These are phyloP conservation scores for Verticillium klebahnii DNA, from an alignment of 2,329 filamentous ascomycete species.

Conservation along the genomic window DNA sequence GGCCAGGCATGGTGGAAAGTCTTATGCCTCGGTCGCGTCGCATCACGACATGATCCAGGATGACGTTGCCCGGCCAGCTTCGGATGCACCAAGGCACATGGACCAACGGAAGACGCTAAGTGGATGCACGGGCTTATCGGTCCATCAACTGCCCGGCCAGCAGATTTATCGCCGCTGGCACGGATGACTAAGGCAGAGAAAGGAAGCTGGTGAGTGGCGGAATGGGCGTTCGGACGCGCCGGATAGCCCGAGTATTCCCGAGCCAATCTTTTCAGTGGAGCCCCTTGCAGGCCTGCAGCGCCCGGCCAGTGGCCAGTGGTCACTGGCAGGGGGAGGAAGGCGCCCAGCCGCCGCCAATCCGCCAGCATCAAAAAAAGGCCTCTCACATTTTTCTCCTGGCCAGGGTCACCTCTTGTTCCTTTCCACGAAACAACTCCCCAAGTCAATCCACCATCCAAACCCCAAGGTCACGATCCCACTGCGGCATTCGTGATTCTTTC, in stretches of 20 bases:
- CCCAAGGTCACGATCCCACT: conserved; percentile 11
- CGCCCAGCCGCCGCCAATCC: not conserved
- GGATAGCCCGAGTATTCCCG: conserved; percentile 14
- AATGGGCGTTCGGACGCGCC: not conserved
- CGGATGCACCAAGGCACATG: conserved; percentile 8
- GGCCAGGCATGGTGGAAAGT: not conserved
- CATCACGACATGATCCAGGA: not conserved
- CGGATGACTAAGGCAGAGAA: not conserved
- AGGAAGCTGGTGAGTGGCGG: not conserved
- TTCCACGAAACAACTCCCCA: conserved; percentile 3
- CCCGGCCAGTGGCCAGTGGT: not conserved
- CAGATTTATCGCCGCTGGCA: not conserved
- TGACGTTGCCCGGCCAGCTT: not conserved
- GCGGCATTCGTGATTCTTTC: conserved; percentile 11
- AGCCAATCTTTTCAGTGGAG: conserved; percentile 8
- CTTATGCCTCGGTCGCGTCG: not conserved
- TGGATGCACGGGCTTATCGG: conserved; percentile 4
- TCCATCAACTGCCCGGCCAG: conserved; percentile 3
- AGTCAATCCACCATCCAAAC: not conserved
- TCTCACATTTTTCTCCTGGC: conserved; percentile 10
- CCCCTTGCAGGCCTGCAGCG: not conserved
- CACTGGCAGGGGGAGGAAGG: not conserved
- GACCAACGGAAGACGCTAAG: conserved; percentile 9
- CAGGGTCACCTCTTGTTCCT: not conserved
- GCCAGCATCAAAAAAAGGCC: conserved; percentile 12